Evolutionary conservation across 2,329 filamentous ascomycete genomes (phyloP), one percentile per base, ranked within the genome.

Genomic region (Lachnellula arida): DNA sequence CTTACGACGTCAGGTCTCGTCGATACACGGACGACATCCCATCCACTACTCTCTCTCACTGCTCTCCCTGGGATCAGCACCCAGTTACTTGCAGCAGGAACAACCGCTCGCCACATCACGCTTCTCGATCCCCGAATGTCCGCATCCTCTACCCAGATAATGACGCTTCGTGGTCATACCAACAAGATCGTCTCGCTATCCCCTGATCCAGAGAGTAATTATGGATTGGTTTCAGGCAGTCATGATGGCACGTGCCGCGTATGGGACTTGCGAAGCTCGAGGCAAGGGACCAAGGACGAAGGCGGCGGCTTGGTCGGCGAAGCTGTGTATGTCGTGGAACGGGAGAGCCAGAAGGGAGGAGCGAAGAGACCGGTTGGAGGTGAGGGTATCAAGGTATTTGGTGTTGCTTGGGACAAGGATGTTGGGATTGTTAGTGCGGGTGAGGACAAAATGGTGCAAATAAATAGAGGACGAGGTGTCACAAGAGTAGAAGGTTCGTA

Each of bases 381-480:
- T 2, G 89, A 94, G 57, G 91, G 91, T 23, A 83, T 87, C 60
- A 97, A 97, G 80, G 91, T 99, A 49, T 90, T 97, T 72, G 82
- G 84, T 35, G 89, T 97, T 5, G 81, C 79, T 57, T 99, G 94
- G 94, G 89, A 97, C 72, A 78, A 80, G 70, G 82, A 85, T 6
- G 84, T 95, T 68, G 95, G 94, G 1, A 93, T 99, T 70, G 88
- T 97, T 46, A 95, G 89, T 67, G 91, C 79, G 44, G 91, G 93
- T 15, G 92, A 97, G 79, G 94, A 99, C 70, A 96, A 94, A 76
- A 86, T 84, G 76, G 86, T 99, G 66, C 94, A 99, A 77, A 85
- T 99, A 58, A 97, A 99, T 59, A 64, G 62, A 43, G 68, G 68
- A 6, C 63, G 61, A 55, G 68, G 67, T 25, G 63, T 70, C 49